Evolutionary conservation across 2,329 filamentous ascomycete species (phyloP).

Genomic region (Pyricularia pennisetigena): DNA sequence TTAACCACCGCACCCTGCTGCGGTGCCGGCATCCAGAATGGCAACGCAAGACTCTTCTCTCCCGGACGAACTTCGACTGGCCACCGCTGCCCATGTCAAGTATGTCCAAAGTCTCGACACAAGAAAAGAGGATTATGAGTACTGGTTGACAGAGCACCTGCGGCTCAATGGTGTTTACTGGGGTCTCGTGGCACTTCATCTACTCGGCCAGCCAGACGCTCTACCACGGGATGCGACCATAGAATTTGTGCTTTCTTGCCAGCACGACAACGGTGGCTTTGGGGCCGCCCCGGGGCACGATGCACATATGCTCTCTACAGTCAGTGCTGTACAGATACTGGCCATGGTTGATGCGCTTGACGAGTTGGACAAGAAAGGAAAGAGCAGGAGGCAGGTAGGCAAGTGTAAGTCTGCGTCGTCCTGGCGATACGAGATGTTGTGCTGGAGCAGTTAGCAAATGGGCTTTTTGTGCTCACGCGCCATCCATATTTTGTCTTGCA

Average conservation of each 20-base stretch:
- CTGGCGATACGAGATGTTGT: not conserved
- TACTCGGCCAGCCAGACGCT: conserved; percentile 71
- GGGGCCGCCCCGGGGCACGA: conserved; percentile 91
- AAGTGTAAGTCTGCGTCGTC: conserved; percentile 54
- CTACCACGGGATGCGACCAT: conserved; percentile 74
- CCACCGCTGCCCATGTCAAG: conserved; percentile 60
- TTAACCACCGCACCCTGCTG: not conserved
- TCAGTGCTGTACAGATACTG: conserved; percentile 89
- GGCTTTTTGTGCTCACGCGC: not conserved
- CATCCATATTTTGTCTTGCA: conserved; percentile 4
- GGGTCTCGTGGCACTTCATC: conserved; percentile 81
- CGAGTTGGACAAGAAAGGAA: conserved; percentile 63
- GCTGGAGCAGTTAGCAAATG: not conserved
- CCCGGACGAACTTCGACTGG: conserved; percentile 33
- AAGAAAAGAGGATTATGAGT: conserved; percentile 88
- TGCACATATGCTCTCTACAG: conserved; percentile 91
- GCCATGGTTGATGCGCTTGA: conserved; percentile 77
- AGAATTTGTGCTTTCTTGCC: conserved; percentile 90
- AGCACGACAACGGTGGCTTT: conserved; percentile 82
- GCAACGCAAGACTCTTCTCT: conserved; percentile 10
- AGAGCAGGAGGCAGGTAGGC: conserved; percentile 56
- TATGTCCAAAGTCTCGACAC: conserved; percentile 92
- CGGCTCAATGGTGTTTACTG: conserved; percentile 95
- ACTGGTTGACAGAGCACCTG: conserved; percentile 95
- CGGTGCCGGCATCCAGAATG: not conserved